A percentile compares a stretch with the other conserved stretches of the same genome.
Conservation (phyloP, 2,329 filamentous ascomycete species). For the Monilinia laxa region DNA sequence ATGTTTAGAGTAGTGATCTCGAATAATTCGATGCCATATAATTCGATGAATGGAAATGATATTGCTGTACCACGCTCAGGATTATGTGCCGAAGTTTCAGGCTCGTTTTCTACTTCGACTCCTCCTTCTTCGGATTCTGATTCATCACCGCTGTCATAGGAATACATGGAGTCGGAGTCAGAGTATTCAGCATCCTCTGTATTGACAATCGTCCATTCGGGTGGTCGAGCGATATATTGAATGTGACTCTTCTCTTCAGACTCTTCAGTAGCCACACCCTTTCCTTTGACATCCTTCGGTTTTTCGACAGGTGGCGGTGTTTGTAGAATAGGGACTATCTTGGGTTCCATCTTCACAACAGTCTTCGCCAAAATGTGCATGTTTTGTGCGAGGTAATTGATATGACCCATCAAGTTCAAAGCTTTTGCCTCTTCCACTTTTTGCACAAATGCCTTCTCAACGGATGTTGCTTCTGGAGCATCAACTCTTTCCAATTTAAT, state of each 20-base stretch:
- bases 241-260: constrained; percentile 60
- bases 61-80: constrained; percentile 72
- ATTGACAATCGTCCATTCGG: constrained; percentile 62
- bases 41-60: constrained; percentile 74
- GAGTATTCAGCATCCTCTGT: constrained; percentile 46
- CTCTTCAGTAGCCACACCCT: constrained; percentile 34
- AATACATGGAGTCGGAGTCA: constrained; percentile 49
- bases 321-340: constrained; percentile 21
- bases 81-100: constrained; percentile 31
- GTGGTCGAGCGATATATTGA: constrained; percentile 70
- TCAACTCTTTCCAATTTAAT: constrained; percentile 65
- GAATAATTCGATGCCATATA: constrained; percentile 74
- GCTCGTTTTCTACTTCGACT: constrained; percentile 43
- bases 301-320: neutral
- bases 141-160: constrained; percentile 41
- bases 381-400: constrained; percentile 74
- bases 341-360: constrained; percentile 38
- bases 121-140: constrained; percentile 45
- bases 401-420: constrained; percentile 66
- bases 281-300: constrained; percentile 21
- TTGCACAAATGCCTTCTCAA: constrained; percentile 64
- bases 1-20: constrained; percentile 66
- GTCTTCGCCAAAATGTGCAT: constrained; percentile 65
- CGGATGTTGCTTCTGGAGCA: constrained; percentile 56
- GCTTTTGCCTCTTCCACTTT: constrained; percentile 57